Conservation (phyloP, 2,329 filamentous ascomycete species). For the Piedraia hortae region DNA sequence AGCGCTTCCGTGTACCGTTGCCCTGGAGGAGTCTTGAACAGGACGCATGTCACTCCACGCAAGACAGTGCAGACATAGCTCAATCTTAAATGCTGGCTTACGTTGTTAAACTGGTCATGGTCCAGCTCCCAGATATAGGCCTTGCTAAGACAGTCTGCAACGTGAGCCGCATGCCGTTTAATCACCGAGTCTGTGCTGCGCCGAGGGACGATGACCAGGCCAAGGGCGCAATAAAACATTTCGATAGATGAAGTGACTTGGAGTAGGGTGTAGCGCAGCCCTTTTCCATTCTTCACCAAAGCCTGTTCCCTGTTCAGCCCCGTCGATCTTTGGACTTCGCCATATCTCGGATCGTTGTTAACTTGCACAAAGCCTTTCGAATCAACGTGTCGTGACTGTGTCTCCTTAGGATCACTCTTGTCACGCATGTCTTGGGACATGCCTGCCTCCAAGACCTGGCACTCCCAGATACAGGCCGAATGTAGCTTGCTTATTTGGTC, state of each 20-base stretch:
- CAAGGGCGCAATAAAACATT: slow-evolving; percentile 61
- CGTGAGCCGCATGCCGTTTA: slow-evolving; percentile 31
- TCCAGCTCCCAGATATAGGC: slow-evolving; percentile 16
- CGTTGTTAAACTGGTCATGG: slow-evolving; percentile 4
- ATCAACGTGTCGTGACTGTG: slow-evolving; percentile 8
- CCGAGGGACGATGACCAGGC: slow-evolving; percentile 52
- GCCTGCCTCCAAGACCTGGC: slow-evolving; percentile 43
- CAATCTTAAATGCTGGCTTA: slow-evolving; percentile 5
- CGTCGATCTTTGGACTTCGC: no score
- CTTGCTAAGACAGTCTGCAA: slow-evolving; percentile 42
- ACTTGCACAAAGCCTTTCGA: slow-evolving; percentile 8
- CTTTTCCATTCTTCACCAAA: slow-evolving; percentile 48
- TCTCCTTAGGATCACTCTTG: slow-evolving; percentile 16
- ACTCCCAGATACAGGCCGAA: slow-evolving; percentile 58
- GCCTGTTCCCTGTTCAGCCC: slow-evolving; percentile 4
- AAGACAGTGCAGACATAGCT: slow-evolving; percentile 7
- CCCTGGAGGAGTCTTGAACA: slow-evolving; percentile 7
- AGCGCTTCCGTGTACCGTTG: slow-evolving; percentile 18
- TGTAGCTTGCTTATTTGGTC: slow-evolving; percentile 51
- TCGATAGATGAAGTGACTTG: slow-evolving; percentile 57
- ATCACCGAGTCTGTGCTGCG: slow-evolving; percentile 34
- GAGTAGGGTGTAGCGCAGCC: slow-evolving; percentile 47
- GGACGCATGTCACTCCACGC: slow-evolving; percentile 5
- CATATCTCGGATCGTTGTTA: slow-evolving; percentile 3
- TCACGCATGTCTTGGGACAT: slow-evolving; percentile 42